Conservation (phyloP, 225 moss, liverwort and hornwort genomes). For the Sphagnum tenellum region DNA sequence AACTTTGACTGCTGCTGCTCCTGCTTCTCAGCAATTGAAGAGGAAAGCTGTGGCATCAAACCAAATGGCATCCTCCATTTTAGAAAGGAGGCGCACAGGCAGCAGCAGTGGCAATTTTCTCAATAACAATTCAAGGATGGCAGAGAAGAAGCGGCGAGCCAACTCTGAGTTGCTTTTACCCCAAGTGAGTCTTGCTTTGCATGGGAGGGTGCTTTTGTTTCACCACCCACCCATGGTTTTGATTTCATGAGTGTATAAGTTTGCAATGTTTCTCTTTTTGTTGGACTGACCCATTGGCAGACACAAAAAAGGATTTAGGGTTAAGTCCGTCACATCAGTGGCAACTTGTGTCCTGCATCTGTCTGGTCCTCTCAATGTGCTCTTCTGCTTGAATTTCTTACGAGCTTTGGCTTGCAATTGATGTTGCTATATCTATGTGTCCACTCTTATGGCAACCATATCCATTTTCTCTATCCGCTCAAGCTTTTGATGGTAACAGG, state of each 20-base stretch:
- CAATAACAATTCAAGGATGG: constrained; percentile 4
- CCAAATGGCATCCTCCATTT: constrained; percentile 16
- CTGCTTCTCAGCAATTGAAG: constrained; percentile 1
- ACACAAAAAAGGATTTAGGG: too few species aligned
- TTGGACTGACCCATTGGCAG: background rate
- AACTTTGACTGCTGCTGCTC: background rate
- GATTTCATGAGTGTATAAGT: background rate
- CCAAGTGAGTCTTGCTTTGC: background rate
- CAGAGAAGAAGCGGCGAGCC: constrained; percentile 33
- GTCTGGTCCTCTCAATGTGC: too few species aligned
- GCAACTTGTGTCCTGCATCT: too few species aligned
- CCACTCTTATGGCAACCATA: too few species aligned
- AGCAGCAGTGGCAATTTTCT: background rate
- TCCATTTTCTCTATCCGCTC: too few species aligned
- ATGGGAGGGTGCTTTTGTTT: background rate
- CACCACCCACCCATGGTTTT: background rate
- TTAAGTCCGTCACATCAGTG: too few species aligned
- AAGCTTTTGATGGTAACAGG: too few species aligned
- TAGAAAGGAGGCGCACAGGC: constrained; percentile 2
- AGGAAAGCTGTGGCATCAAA: constrained; percentile 7
- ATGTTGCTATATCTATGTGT: too few species aligned
- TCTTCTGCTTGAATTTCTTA: too few species aligned
- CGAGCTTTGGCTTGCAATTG: too few species aligned
- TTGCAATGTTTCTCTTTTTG: background rate
- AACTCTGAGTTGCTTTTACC: constrained; percentile 11